Conservation (phyloP, 2,329 filamentous ascomycete genomes). For the Diaporthe aspalathi region DNA sequence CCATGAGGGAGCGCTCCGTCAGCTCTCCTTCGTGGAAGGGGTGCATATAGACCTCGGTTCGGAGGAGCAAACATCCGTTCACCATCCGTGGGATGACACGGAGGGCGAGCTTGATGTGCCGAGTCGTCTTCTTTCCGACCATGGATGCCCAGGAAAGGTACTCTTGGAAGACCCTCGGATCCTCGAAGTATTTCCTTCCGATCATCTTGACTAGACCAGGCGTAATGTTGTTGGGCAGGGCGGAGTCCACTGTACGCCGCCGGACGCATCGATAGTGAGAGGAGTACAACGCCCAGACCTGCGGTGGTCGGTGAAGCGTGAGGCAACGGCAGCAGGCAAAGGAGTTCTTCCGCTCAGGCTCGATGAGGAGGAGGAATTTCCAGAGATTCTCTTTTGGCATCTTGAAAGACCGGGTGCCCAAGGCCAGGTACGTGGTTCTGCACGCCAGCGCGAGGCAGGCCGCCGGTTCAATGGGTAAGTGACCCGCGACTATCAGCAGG, state of each 20-base stretch:
- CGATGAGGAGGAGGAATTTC: neutral
- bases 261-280: too few species aligned
- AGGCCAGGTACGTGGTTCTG: neutral
- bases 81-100: slow-evolving; percentile 13
- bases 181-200: neutral
- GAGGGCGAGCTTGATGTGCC: neutral
- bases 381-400: neutral
- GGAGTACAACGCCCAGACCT: too few species aligned
- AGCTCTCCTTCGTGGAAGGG: neutral
- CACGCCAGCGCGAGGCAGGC: slow-evolving; percentile 12
- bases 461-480: neutral
- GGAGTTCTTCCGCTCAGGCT: neutral
- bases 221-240: neutral
- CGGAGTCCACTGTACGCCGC: neutral
- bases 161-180: neutral
- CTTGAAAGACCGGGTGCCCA: neutral
- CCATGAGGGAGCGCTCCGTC: neutral
- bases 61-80: slow-evolving; percentile 11
- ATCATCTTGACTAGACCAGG: slow-evolving; percentile 6
- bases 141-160: neutral
- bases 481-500: neutral
- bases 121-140: neutral
- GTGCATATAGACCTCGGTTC: neutral
- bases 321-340: slow-evolving; percentile 7
- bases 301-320: slow-evolving; percentile 4